Conservation (phyloP, 306 rosid species). For the Vicia faba region DNA sequence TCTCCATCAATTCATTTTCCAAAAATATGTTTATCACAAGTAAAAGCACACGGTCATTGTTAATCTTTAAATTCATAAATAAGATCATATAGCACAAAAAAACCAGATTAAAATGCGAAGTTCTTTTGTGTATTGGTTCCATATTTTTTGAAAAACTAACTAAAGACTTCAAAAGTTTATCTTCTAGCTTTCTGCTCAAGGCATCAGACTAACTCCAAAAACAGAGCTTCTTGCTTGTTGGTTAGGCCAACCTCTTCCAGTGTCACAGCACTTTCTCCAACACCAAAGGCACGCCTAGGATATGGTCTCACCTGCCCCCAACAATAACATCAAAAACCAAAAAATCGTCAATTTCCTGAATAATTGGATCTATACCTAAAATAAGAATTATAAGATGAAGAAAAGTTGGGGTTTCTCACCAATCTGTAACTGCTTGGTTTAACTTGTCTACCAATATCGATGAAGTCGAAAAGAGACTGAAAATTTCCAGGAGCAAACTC, state of each 20-base stretch:
- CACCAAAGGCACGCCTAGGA: slow-evolving; percentile 82
- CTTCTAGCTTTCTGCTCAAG: slow-evolving; percentile 43
- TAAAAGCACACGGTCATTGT: not conserved
- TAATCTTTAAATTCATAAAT: slow-evolving; percentile 11
- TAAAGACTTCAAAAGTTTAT: slow-evolving; percentile 36
- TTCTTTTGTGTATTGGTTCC: slow-evolving; percentile 35
- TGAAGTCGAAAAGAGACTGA: slow-evolving; percentile 85
- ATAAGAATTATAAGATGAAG: slow-evolving; percentile 5
- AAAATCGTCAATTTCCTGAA: not conserved
- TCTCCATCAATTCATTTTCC: slow-evolving; percentile 4
- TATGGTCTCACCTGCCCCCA: slow-evolving; percentile 84
- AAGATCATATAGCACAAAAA: slow-evolving; percentile 21
- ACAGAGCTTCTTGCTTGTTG: slow-evolving; percentile 92
- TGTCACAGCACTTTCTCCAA: slow-evolving; percentile 63
- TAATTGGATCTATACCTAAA: not conserved
- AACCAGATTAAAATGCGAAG: slow-evolving; percentile 7
- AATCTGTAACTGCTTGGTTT: slow-evolving; percentile 85
- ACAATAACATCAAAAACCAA: not conserved
- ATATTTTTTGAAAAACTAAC: slow-evolving; percentile 34
- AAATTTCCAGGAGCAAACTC: slow-evolving; percentile 30
- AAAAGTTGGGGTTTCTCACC: slow-evolving; percentile 57
- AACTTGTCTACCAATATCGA: slow-evolving; percentile 76
- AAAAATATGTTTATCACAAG: slow-evolving; percentile 1
- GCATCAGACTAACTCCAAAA: slow-evolving; percentile 68
- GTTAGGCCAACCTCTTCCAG: slow-evolving; percentile 77